A percentile compares a stretch with the other conserved stretches of the same genome.
Conservation (phyloP, 768 basidiomycete genomes). For the Pleurotus djamor region DNA sequence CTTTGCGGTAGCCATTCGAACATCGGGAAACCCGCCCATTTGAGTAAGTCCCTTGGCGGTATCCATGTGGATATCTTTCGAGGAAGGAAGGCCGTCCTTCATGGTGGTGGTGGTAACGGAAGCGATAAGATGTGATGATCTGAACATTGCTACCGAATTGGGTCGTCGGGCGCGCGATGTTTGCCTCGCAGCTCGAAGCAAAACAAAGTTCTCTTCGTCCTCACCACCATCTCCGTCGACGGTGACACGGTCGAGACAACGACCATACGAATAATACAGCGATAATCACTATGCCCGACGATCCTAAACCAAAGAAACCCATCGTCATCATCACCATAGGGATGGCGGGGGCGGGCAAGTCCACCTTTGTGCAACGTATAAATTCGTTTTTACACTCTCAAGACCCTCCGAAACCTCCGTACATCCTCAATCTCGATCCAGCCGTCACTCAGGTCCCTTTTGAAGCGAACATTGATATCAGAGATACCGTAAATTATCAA, state of each 20-base stretch:
- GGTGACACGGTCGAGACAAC: too few relatives aligned
- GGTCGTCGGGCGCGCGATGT: neutral
- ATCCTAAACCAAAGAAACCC: constrained; percentile 47
- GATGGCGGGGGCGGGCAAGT: constrained; percentile 98
- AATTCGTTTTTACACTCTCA: constrained; percentile 86
- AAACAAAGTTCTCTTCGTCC: too few relatives aligned
- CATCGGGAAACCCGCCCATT: constrained; percentile 31
- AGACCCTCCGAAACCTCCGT: constrained; percentile 70
- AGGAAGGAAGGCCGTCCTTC: constrained; percentile 5
- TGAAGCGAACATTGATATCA: constrained; percentile 95
- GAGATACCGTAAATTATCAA: constrained; percentile 96
- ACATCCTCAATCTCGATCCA: constrained; percentile 97
- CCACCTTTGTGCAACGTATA: constrained; percentile 93
- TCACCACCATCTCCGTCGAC: too few relatives aligned
- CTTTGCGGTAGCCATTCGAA: constrained; percentile 69
- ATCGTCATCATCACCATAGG: constrained; percentile 89
- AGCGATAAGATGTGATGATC: neutral
- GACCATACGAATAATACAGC: too few relatives aligned
- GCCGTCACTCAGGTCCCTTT: constrained; percentile 91
- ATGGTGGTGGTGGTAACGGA: neutral
- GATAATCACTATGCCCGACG: too few relatives aligned
- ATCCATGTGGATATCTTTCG: constrained; percentile 67
- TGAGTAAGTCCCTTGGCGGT: constrained; percentile 64
- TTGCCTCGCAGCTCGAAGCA: too few relatives aligned
- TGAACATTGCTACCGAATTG: neutral